A percentile compares a stretch with the other conserved stretches of the same genome.
Evolutionary conservation across 352 stramenopile species (phyloP).

Genomic region (Phytopythium kandeliae): DNA sequence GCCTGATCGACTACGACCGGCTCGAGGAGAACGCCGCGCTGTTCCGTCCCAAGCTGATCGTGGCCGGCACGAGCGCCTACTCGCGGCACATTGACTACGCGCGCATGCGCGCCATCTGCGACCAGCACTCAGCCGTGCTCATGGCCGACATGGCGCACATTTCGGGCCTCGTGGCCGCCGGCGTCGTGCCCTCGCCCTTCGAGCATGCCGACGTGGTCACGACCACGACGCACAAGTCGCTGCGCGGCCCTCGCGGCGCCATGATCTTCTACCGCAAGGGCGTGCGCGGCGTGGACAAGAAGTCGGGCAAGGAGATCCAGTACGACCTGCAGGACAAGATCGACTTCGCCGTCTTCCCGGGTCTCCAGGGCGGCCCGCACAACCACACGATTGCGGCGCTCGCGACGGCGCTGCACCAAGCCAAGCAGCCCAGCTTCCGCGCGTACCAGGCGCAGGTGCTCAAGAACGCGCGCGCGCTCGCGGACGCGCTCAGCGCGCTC

Average conservation of each 20-base stretch:
- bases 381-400: slow-evolving; percentile 99
- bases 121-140: slow-evolving; percentile 93
- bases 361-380: slow-evolving; percentile 98
- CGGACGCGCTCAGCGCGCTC: slow-evolving; percentile 79
- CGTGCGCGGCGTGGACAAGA: slow-evolving; percentile 92
- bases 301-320: slow-evolving; percentile 81
- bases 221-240: slow-evolving; percentile 99
- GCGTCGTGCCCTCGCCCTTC: slow-evolving; percentile 97
- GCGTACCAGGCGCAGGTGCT: slow-evolving; percentile 97
- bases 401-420: slow-evolving; percentile 96
- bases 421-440: slow-evolving; percentile 93
- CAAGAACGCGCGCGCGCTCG: slow-evolving; percentile 88
- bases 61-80: slow-evolving; percentile 98
- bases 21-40: slow-evolving; percentile 93
- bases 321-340: slow-evolving; percentile 99
- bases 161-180: slow-evolving; percentile 94
- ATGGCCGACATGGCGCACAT: slow-evolving; percentile 99
- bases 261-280: slow-evolving; percentile 99
- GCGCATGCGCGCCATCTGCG: slow-evolving; percentile 95
- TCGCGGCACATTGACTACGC: slow-evolving; percentile 98
- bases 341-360: slow-evolving; percentile 99
- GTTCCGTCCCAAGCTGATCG: slow-evolving; percentile 97
- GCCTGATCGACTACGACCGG: slow-evolving; percentile 98
- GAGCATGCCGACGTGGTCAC: slow-evolving; percentile 98
- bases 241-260: slow-evolving; percentile 96